Evolutionary conservation across 148 eudicot species (phyloP).

Genomic region (Cornus kousa): DNA sequence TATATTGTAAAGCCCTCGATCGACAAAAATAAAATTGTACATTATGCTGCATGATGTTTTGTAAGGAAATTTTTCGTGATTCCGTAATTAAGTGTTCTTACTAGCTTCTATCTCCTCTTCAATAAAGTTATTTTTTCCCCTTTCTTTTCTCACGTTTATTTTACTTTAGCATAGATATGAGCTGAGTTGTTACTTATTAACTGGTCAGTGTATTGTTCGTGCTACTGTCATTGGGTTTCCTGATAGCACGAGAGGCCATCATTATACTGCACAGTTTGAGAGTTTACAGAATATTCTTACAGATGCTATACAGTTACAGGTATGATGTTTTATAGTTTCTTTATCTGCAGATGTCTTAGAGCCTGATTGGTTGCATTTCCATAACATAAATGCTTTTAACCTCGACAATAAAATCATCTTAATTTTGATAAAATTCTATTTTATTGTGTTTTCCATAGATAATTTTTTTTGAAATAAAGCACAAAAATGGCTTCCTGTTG

Average conservation of each 20-base stretch:
- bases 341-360: constrained; percentile 6
- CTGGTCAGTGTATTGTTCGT: constrained; percentile 62
- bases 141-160: not conserved
- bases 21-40: not conserved
- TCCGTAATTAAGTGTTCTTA: not conserved
- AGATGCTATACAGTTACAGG: constrained; percentile 78
- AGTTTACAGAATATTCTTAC: constrained; percentile 42
- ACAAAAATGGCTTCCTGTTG: not conserved
- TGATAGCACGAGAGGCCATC: constrained; percentile 25
- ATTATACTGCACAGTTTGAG: constrained; percentile 21
- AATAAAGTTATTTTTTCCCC: not conserved
- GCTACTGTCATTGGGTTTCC: constrained; percentile 43
- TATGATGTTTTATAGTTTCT: constrained; percentile 18
- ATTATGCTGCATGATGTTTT: not conserved
- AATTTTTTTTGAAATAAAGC: not conserved
- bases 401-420: not conserved
- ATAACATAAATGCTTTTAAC: not conserved
- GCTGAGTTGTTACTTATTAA: constrained; percentile 11
- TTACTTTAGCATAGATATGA: not conserved
- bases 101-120: not conserved
- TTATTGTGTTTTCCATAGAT: not conserved
- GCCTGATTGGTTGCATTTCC: constrained; percentile 10
- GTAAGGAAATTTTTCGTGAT: not conserved
- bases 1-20: not conserved
- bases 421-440: not conserved